Evolutionary conservation across 2,329 filamentous ascomycete genomes (phyloP).

Genomic region (Stachybotrys elegans): DNA sequence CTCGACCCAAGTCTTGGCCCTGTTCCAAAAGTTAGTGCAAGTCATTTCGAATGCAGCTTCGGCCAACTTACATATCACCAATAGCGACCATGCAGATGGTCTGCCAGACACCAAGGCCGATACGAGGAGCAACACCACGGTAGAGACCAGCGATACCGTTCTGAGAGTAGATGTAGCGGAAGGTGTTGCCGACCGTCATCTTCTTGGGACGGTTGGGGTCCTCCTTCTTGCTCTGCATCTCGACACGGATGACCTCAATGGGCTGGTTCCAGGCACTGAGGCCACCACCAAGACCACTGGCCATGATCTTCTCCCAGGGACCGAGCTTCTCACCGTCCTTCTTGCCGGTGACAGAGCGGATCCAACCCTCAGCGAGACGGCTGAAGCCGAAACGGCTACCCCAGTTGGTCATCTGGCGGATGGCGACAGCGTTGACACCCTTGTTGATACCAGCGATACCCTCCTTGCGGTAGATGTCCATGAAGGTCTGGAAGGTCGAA

Average conservation of each 20-base stretch:
- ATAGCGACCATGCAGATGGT: constrained; percentile 99
- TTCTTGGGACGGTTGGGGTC: constrained; percentile 99
- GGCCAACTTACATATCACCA: constrained; percentile 79
- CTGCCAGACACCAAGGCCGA: constrained; percentile 96
- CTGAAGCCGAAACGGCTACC: constrained; percentile 92
- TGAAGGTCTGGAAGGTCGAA: constrained; percentile 93
- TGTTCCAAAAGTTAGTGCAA: constrained; percentile 23
- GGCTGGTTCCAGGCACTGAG: constrained; percentile 98
- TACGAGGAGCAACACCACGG: constrained; percentile 88
- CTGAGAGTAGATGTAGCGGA: constrained; percentile 81
- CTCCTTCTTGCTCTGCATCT: constrained; percentile 99
- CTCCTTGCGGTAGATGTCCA: constrained; percentile 92
- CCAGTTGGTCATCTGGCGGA: constrained; percentile 99
- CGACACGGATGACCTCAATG: constrained; percentile 98
- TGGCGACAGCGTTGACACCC: constrained; percentile 97
- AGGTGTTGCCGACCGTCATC: constrained; percentile 87
- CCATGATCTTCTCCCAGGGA: constrained; percentile 81
- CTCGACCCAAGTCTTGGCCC: constrained; percentile 64
- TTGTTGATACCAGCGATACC: constrained; percentile 96
- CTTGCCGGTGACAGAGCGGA: constrained; percentile 75
- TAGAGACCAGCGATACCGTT: constrained; percentile 92
- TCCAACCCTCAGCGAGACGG: constrained; percentile 83
- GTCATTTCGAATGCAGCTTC: background rate
- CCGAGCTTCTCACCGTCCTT: constrained; percentile 71
- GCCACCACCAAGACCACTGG: constrained; percentile 84